Evolutionary conservation across 2,329 filamentous ascomycete genomes (phyloP).

Genomic region (Xylaria sp.): DNA sequence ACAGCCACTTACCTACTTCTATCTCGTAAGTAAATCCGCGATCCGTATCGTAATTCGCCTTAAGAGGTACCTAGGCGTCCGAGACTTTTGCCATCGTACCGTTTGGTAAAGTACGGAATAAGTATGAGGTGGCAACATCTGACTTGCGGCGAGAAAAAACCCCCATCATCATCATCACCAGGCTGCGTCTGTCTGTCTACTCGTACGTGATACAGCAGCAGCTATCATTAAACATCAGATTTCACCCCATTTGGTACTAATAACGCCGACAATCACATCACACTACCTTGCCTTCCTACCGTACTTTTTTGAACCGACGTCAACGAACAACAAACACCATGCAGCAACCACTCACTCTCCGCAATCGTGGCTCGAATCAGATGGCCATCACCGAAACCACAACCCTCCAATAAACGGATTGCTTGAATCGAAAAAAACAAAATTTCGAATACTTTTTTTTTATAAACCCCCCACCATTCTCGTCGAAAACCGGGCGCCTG

Average conservation of each 20-base stretch:
- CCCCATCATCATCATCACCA: too few relatives aligned
- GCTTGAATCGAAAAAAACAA: neutral
- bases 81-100: too few relatives aligned
- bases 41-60: too few relatives aligned
- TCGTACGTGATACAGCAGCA: neutral
- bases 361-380: constrained; percentile 21
- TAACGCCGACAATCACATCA: neutral
- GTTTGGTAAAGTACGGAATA: too few relatives aligned
- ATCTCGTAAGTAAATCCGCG: neutral
- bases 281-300: neutral
- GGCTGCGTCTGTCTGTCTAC: neutral
- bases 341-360: neutral
- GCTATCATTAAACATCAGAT: neutral
- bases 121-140: constrained; percentile 6
- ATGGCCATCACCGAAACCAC: neutral
- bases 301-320: too few relatives aligned
- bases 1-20: too few relatives aligned
- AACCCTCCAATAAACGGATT: neutral
- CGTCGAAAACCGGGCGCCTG: neutral
- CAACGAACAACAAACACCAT: too few relatives aligned
- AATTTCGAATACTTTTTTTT: neutral
- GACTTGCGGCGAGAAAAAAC: constrained; percentile 10
- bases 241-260: neutral
- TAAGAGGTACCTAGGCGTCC: too few relatives aligned
- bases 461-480: neutral